Evolutionary conservation across 2,329 filamentous ascomycete species (phyloP), one percentile per base, ranked within the genome.

Genomic region (Trichoderma simmonsii): DNA sequence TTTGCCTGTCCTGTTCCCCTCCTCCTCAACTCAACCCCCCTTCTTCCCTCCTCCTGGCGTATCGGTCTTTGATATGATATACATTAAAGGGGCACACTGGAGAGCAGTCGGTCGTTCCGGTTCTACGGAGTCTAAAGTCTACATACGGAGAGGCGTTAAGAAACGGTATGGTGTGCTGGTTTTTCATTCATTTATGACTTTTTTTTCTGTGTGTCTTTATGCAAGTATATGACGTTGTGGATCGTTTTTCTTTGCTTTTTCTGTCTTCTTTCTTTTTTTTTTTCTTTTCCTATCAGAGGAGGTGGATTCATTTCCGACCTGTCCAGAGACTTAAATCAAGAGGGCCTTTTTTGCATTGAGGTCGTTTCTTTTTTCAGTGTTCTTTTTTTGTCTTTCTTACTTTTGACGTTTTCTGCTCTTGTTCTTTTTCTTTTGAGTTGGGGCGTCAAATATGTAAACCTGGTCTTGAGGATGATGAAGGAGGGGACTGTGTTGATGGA

Each of bases 61-160:
- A 72, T 57, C 34, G 64, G 68, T 75, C 73, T 57, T 68, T 72
- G 69, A 26, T 67, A 64, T 36, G 34, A 36, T 73, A 56, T 72
- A 56, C 67, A 72, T 63, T 68, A 59, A 21, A 59, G 56, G 63
- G 62, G 36, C 34, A 9, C 57, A 70, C 51, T 21, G 70, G 70
- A 67, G 70, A 71, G 70, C 63, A 59, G 54, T 57, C 39, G 63
- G 70, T 71, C 63, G 63, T 67, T 71, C 59, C 70, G 54, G 70
- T 62, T 62, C 62, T 62, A 71, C 62, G 66, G 60, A 61, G 36
- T 39, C 34, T 36, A 36, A 36, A 36, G 67, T 54, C 28, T 62
- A 71, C 62, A 66, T 62, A 62, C 51, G 65, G 54, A 67, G 64
- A 61, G 70, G 70, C 70, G 70, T 71, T 71, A 39, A 24, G 43